Evolutionary conservation across 805 yeast genomes (phyloP).

Genomic region (Nakazawaea holstii): DNA sequence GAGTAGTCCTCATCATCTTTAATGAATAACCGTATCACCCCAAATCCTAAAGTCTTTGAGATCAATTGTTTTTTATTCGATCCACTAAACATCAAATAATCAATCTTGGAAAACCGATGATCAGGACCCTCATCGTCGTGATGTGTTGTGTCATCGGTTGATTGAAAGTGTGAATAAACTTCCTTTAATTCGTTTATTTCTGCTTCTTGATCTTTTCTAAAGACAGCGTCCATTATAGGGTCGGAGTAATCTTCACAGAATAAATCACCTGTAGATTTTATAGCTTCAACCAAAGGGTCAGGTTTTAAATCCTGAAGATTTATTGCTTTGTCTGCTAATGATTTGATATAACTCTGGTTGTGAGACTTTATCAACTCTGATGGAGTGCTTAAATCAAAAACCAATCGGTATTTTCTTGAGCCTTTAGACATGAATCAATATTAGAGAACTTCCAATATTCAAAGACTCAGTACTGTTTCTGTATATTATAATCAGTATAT

Average conservation of each 20-base stretch:
- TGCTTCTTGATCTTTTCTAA: neutral
- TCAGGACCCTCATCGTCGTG: conserved; percentile 15
- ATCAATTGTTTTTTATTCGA: conserved; percentile 24
- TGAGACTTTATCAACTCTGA: conserved; percentile 17
- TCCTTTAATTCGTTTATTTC: conserved; percentile 13
- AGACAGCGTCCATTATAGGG: neutral
- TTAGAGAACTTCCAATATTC: neutral
- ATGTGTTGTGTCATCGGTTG: neutral
- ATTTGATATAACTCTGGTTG: conserved; percentile 16
- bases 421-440: neutral
- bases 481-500: too few relatives aligned
- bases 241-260: neutral
- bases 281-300: neutral
- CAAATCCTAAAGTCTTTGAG: conserved; percentile 67
- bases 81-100: conserved; percentile 23
- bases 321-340: conserved; percentile 7
- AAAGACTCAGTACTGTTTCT: too few relatives aligned
- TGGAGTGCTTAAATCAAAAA: conserved; percentile 23
- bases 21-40: conserved; percentile 63
- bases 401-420: conserved; percentile 16
- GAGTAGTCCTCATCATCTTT: conserved; percentile 11
- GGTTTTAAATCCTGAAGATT: neutral
- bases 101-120: conserved; percentile 29
- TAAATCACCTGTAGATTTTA: conserved; percentile 4
- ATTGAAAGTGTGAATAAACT: conserved; percentile 2